phyloP scores from a whole-genome alignment of 441 rosid genomes.

The Mallotus japonicus region DNA sequence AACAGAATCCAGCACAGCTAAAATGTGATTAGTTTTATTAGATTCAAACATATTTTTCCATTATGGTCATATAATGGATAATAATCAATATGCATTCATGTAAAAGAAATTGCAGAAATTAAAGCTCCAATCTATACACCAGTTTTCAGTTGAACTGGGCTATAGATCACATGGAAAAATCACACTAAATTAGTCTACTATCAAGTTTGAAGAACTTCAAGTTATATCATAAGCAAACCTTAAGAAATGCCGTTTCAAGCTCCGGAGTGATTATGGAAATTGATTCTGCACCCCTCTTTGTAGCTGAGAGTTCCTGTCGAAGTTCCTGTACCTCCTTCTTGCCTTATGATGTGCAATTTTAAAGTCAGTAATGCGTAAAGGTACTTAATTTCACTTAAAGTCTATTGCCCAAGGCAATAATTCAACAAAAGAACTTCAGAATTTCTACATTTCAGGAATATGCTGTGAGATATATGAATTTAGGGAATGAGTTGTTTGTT shows the following conservation, averaged over 20 bases:
- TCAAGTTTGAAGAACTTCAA: not conserved
- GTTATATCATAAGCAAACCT: constrained; percentile 42
- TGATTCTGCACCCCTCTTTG: constrained; percentile 84
- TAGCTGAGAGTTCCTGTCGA: constrained; percentile 54
- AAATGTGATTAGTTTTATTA: too few relatives aligned
- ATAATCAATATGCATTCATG: too few relatives aligned
- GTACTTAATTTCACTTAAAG: not conserved
- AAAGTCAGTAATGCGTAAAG: constrained; percentile 10
- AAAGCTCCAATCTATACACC: too few relatives aligned
- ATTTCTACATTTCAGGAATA: not conserved
- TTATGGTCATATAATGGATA: too few relatives aligned
- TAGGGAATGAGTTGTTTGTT: not conserved
- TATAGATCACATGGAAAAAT: too few relatives aligned
- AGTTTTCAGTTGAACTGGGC: too few relatives aligned
- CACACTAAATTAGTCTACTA: not conserved
- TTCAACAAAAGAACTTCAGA: not conserved
- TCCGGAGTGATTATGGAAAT: constrained; percentile 74
- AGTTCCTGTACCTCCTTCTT: constrained; percentile 58
- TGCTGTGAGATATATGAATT: not conserved
- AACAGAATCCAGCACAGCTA: too few relatives aligned
- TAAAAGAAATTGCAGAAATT: too few relatives aligned
- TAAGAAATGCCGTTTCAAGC: constrained; percentile 69
- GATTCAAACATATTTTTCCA: too few relatives aligned
- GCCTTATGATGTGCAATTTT: constrained; percentile 37
- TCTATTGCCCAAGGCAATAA: not conserved